A percentile compares a stretch with the other conserved stretches of the same genome.
phyloP scores from a whole-genome alignment of 78 protist genomes.

The Dictyostelium intermedium region DNA sequence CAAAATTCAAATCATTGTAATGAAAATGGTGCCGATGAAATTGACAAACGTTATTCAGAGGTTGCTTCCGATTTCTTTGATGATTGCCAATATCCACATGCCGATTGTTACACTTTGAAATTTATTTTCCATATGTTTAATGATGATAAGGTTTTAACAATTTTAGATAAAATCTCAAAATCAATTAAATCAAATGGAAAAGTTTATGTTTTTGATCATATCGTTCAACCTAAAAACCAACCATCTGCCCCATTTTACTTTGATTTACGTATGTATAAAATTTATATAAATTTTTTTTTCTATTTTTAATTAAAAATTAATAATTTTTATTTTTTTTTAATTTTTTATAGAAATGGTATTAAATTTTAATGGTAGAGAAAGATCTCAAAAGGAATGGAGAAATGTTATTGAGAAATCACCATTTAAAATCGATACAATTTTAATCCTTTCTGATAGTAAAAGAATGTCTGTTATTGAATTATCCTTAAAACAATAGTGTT shows the following conservation, averaged over 20 bases:
- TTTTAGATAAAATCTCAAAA: background rate
- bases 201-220: constrained; percentile 31
- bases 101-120: constrained; percentile 27
- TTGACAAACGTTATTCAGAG: background rate
- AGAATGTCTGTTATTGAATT: constrained; percentile 7
- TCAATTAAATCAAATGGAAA: constrained; percentile 2
- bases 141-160: background rate
- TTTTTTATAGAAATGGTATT: background rate
- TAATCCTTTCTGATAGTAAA: background rate
- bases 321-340: background rate
- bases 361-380: constrained; percentile 8
- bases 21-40: background rate
- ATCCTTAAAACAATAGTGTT: background rate
- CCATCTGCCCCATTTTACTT: background rate
- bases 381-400: background rate
- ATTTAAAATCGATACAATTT: background rate
- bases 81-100: background rate
- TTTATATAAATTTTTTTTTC: background rate
- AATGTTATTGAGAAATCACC: background rate
- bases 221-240: background rate
- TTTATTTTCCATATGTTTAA: constrained; percentile 12
- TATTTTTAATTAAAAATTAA: too few relatives aligned
- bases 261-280: constrained; percentile 28
- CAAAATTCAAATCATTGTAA: background rate
- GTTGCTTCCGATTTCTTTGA: background rate